These are phyloP conservation scores for Penicillium taxi DNA, from an alignment of 495 filamentous ascomycete species.

Conservation along the genomic window DNA sequence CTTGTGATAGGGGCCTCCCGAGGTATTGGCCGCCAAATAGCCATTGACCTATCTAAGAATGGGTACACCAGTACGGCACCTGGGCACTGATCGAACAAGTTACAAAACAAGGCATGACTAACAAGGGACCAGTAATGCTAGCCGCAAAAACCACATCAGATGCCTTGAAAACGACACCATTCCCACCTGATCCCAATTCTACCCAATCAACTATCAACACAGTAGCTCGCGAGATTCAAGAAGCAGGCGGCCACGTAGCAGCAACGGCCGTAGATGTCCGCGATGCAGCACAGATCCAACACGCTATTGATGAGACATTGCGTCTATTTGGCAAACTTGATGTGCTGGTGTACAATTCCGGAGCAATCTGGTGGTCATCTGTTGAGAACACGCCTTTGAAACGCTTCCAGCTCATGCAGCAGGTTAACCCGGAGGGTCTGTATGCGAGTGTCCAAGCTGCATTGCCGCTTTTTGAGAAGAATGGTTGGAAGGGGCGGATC, in stretches of 20 bases:
- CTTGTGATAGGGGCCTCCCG: conserved; percentile 67
- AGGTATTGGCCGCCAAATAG: conserved; percentile 73
- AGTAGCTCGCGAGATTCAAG: conserved; percentile 68
- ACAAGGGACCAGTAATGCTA: conserved; percentile 54
- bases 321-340: conserved; percentile 58
- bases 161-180: conserved; percentile 46
- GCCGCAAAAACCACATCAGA: conserved; percentile 72
- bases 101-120: conserved; percentile 1
- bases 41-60: conserved; percentile 62
- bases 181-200: conserved; percentile 81
- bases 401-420: conserved; percentile 76
- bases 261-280: conserved; percentile 66
- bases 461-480: conserved; percentile 52
- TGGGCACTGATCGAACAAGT: background rate
- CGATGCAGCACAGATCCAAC: conserved; percentile 52
- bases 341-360: conserved; percentile 73
- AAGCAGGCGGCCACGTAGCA: conserved; percentile 55
- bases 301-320: conserved; percentile 54
- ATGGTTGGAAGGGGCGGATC: conserved; percentile 53
- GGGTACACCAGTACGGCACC: conserved; percentile 54
- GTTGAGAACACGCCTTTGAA: conserved; percentile 67
- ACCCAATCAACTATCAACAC: conserved; percentile 71
- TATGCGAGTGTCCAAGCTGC: conserved; percentile 55
- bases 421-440: conserved; percentile 66
- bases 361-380: conserved; percentile 80